Evolutionary conservation across 2,329 filamentous ascomycete genomes (phyloP), one percentile per base, ranked within the genome.

Genomic region (Aspergillus persii): DNA sequence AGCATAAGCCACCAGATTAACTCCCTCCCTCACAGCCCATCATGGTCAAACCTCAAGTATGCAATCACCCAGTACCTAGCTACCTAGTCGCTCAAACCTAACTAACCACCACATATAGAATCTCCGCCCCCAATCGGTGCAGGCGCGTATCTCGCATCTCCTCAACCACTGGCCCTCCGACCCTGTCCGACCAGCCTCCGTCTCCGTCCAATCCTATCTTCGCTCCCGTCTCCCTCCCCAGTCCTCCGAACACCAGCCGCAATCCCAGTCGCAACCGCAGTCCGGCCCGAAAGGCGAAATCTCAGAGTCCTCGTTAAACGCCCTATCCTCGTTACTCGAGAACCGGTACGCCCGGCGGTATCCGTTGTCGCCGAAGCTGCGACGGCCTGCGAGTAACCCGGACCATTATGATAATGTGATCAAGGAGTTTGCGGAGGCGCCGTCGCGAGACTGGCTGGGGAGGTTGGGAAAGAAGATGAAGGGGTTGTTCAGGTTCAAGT

Each of bases 251-350:
- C 39, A 31, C 46, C 68, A 39, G 51, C 23, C 50, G n/a, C 31
- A 33, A 31, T 52, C 50, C 31, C 57, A 58, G 48, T 57, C 56
- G 41, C 60, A 61, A 30, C 53, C 61, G 50, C 46, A 58, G n/a
- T 41, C 61, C 54, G 30, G 30, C 33, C 8, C 23, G 52, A 52
- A 23, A 58, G 50, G 62, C 44, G 51, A 56, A 46, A 62, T 73
- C 55, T 69, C 72, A 56, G 66, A 76, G 68, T 61, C 73, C n/a
- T 76, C 73, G 26, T 67, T 86, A 56, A 87, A 86, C 65, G 84
- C 84, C 4, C 79, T 88, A 1, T 85, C 84, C 62, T 80, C 83
- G 2, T 74, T 88, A n/a, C 74, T 88, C 2, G 84, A 86, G 63
- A 80, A 88, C 68, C 75, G 83, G 52, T 87, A 86, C 66, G 75